phyloP scores from a whole-genome alignment of 345 rosid species.

The Ricinus communis region DNA sequence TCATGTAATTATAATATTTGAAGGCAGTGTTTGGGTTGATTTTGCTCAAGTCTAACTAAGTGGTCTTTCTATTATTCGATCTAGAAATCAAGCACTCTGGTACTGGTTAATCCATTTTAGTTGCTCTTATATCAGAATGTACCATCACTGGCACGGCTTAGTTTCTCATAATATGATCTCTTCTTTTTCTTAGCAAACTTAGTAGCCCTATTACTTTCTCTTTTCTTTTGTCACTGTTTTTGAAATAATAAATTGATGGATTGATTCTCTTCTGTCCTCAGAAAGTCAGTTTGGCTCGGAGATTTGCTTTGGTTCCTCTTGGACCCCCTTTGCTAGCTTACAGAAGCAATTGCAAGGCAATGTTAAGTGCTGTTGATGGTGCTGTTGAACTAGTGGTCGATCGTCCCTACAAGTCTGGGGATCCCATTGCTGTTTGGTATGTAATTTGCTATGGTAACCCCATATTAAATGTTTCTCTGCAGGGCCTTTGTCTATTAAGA shows the following conservation, averaged over 20 bases:
- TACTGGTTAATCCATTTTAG: not conserved
- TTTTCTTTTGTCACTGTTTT: not conserved
- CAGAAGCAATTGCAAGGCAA: conserved; percentile 90
- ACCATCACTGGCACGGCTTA: not conserved
- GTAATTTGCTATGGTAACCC: conserved; percentile 17
- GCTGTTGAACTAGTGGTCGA: conserved; percentile 88
- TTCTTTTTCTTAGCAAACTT: not conserved
- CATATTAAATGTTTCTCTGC: not conserved
- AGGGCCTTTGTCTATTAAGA: not conserved
- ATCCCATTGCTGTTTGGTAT: conserved; percentile 88
- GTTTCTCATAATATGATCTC: not conserved
- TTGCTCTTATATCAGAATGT: not conserved
- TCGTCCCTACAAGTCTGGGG: conserved; percentile 84
- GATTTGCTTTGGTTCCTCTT: conserved; percentile 98
- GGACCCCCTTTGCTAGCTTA: conserved; percentile 96
- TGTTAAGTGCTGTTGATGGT: conserved; percentile 79
- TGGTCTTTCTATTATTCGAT: not conserved
- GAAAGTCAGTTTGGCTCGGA: conserved; percentile 94
- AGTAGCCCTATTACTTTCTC: no score
- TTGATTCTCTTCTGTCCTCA: conserved; percentile 38
- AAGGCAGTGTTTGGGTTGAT: not conserved
- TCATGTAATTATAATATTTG: conserved; percentile 3
- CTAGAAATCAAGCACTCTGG: not conserved
- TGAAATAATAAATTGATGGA: conserved; percentile 17
- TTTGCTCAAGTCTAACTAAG: not conserved